A percentile compares a stretch with the other conserved stretches of the same genome.
phyloP scores from a whole-genome alignment of 139 green algal species.

The Chlamydomonas eustigma region DNA sequence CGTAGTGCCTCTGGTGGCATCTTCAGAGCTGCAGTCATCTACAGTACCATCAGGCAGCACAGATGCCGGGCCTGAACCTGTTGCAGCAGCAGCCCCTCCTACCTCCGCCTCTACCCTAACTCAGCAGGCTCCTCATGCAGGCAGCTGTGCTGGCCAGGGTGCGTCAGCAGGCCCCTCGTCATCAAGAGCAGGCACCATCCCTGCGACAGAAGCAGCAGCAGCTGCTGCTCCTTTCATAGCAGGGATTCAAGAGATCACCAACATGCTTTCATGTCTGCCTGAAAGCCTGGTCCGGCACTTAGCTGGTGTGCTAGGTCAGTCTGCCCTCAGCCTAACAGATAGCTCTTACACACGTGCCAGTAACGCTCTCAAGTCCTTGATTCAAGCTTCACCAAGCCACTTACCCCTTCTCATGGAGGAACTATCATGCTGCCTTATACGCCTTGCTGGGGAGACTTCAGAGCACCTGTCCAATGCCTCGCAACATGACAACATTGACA shows the following conservation, averaged over 20 bases:
- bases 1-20: neutral
- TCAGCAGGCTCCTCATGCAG: no score
- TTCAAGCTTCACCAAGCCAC: slow-evolving; percentile 51
- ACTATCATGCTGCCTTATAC: slow-evolving; percentile 42
- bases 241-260: neutral
- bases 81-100: no score
- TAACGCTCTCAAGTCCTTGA: slow-evolving; percentile 56
- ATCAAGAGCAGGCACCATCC: no score
- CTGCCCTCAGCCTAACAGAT: slow-evolving; percentile 53
- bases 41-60: neutral
- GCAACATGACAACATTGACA: slow-evolving; percentile 8
- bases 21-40: neutral
- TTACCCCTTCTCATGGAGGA: slow-evolving; percentile 49
- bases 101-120: no score
- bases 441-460: slow-evolving; percentile 5
- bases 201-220: neutral
- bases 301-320: slow-evolving; percentile 35
- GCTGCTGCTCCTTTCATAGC: neutral
- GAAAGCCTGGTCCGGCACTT: slow-evolving; percentile 23
- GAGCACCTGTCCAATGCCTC: neutral
- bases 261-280: neutral
- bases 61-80: neutral
- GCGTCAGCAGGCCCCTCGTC: no score
- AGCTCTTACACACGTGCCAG: slow-evolving; percentile 44
- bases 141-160: no score